Base-by-base conservation (phyloP, 2,329 filamentous ascomycete species). In the Cladosporium sp. region DNA sequence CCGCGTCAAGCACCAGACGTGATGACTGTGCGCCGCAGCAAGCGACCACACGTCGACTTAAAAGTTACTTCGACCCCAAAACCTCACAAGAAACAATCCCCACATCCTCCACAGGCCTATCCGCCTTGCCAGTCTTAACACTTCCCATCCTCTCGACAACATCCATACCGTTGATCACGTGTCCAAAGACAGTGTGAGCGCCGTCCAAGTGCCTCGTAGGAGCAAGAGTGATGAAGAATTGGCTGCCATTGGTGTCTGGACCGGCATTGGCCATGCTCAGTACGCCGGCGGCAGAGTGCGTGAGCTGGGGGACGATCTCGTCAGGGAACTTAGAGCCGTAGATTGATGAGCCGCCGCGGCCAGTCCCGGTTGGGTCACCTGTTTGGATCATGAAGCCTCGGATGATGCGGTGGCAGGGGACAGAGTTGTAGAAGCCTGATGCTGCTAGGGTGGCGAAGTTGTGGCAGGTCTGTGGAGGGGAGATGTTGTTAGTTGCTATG, bases 321-420 rank as follows among this genome's bases (percentile, higher is more conserved):
- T 99, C 93, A 68, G 90, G 89, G 69, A 99, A 99, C 79, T 97
- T 97, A 74, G 88, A 89, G 70, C 94, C 94, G 73, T 97, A 99
- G 75, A 99, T 97, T 64, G 89, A 94, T 79, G 97, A 93, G 71
- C 93, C 93, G 64, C 93, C 93, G 25, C 93, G 97, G 65, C 93
- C 94, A 73, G 97, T 93, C 73, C 91, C 91, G 51, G 93, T 99
- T 75, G 97, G 97, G 76, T 97, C 94, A 76, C 94, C 93, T 72
- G 94, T 92, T 79, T 97, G 89, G 71, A 97, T 94, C 93, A 99
- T 97, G 78, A 99, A 99, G 70, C 89, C 85, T 82, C 97, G 96
- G 80, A 99, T 99, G 64, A 99, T 89, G 51, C 93, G 89, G 80
- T 99, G 93, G 82, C 97, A 97, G 68, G 80, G 81, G 61, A 90